phyloP scores from a whole-genome alignment of 768 basidiomycete species.

The Pleurotus salmoneostramineus region DNA sequence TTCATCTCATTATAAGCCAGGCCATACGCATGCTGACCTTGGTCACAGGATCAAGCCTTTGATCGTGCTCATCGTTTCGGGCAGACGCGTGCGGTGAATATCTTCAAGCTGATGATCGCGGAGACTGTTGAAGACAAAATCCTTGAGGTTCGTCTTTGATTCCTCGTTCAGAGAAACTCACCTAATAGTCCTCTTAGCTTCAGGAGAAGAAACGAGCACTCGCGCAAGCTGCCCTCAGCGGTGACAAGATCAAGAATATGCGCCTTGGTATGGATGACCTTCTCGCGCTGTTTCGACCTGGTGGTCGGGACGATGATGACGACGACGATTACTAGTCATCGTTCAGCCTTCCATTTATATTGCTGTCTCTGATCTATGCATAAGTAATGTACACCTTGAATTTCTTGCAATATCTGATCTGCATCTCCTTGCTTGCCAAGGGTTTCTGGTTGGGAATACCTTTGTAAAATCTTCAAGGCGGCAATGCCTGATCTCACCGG shows the following conservation, averaged over 20 bases:
- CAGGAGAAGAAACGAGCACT: slow-evolving; percentile 90
- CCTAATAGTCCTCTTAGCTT: slow-evolving; percentile 38
- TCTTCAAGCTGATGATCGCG: slow-evolving; percentile 85
- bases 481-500: no score
- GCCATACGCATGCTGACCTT: neutral
- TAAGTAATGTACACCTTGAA: neutral
- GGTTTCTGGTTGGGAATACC: no score
- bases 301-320: slow-evolving; percentile 57
- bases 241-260: slow-evolving; percentile 83
- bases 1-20: neutral
- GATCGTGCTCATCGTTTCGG: slow-evolving; percentile 90
- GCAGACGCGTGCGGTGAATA: slow-evolving; percentile 82
- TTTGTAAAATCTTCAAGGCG: no score
- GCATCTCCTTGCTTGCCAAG: neutral
- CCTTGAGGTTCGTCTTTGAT: slow-evolving; percentile 43
- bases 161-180: neutral
- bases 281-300: slow-evolving; percentile 69
- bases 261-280: slow-evolving; percentile 84
- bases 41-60: slow-evolving; percentile 80
- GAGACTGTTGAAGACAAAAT: slow-evolving; percentile 88
- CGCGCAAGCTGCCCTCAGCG: slow-evolving; percentile 79
- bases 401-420: neutral
- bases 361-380: neutral
- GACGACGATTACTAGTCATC: slow-evolving; percentile 24
- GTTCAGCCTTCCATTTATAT: neutral